Percentiles rank a stretch among this genome's conserved stretches.
Evolutionary conservation across 2,329 filamentous ascomycete genomes (phyloP).

Genomic region (Aspergillus fumigatus): DNA sequence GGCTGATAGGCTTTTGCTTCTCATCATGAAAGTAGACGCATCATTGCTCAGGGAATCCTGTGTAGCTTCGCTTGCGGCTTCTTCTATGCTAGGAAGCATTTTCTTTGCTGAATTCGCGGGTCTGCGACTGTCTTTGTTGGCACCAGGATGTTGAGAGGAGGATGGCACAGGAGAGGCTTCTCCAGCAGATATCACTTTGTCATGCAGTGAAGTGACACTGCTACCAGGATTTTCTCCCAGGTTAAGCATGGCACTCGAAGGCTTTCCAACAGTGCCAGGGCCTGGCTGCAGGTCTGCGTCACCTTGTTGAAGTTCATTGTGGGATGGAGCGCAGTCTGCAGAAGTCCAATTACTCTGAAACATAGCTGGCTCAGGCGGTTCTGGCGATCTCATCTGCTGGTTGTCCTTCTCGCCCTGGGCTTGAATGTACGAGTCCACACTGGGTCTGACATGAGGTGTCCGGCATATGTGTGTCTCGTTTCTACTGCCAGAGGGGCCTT

Average conservation of each 20-base stretch:
- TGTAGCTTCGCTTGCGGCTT: neutral
- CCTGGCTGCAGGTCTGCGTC: neutral
- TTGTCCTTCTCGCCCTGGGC: neutral
- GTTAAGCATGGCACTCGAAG: neutral
- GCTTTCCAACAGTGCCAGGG: neutral
- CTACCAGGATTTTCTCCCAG: neutral
- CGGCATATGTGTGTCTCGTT: neutral
- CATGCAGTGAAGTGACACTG: neutral
- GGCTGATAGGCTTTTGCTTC: neutral
- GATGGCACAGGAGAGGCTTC: neutral
- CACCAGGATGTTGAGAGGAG: neutral
- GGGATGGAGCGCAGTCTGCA: neutral
- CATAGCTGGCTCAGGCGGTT: neutral
- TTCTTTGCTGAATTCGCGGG: slow-evolving; percentile 2
- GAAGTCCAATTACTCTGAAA: neutral
- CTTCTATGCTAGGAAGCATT: slow-evolving; percentile 9
- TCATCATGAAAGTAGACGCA: neutral
- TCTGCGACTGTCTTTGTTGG: neutral
- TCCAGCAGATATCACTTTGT: neutral
- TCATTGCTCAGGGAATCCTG: neutral
- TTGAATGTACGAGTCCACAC: neutral
- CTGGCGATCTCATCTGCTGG: neutral
- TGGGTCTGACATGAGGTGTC: neutral
- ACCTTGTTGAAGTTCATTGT: neutral
- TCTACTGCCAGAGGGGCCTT: neutral